A percentile compares a stretch with the other conserved stretches of the same genome.
Evolutionary conservation across 495 filamentous ascomycete genomes (phyloP).

Genomic region (Talaromyces stipitatus): DNA sequence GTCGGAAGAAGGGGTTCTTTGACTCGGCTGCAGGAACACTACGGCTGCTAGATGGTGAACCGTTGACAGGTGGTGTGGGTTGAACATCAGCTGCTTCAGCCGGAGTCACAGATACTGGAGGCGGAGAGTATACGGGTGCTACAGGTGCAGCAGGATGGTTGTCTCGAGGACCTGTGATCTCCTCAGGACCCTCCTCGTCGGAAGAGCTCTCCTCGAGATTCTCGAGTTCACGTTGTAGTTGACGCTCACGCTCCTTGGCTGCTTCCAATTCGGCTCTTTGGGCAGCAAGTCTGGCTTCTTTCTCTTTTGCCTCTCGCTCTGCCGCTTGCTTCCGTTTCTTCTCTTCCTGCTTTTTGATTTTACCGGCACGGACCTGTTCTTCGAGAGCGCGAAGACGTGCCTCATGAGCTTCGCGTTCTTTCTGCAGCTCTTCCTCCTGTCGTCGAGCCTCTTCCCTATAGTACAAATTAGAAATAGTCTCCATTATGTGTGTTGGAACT

Average conservation of each 20-base stretch:
- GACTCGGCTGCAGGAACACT: constrained; percentile 38
- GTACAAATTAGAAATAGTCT: constrained; percentile 22
- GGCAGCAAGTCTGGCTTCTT: constrained; percentile 74
- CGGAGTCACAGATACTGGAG: constrained; percentile 34
- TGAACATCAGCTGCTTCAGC: constrained; percentile 23
- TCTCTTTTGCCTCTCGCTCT: constrained; percentile 75
- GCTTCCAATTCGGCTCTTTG: constrained; percentile 90
- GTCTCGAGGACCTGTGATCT: constrained; percentile 67
- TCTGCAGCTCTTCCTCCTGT: constrained; percentile 71
- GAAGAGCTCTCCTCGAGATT: constrained; percentile 74
- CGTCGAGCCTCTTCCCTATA: constrained; percentile 64
- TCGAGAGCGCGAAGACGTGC: constrained; percentile 82
- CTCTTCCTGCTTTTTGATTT: constrained; percentile 95
- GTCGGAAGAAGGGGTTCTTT: constrained; percentile 70
- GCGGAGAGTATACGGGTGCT: constrained; percentile 36
- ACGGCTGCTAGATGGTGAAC: constrained; percentile 22
- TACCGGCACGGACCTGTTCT: constrained; percentile 87
- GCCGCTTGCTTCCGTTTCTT: constrained; percentile 86
- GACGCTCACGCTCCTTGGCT: constrained; percentile 77
- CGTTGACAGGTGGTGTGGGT: constrained; percentile 10
- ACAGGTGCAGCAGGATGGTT: constrained; percentile 58
- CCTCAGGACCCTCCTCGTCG: constrained; percentile 78
- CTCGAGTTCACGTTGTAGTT: constrained; percentile 81
- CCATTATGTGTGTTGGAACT: constrained; percentile 26
- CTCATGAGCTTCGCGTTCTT: constrained; percentile 72